Percentiles rank a stretch among this genome's conserved stretches.
Evolutionary conservation across 495 filamentous ascomycete species (phyloP).

Genomic region (Collariella sp.): DNA sequence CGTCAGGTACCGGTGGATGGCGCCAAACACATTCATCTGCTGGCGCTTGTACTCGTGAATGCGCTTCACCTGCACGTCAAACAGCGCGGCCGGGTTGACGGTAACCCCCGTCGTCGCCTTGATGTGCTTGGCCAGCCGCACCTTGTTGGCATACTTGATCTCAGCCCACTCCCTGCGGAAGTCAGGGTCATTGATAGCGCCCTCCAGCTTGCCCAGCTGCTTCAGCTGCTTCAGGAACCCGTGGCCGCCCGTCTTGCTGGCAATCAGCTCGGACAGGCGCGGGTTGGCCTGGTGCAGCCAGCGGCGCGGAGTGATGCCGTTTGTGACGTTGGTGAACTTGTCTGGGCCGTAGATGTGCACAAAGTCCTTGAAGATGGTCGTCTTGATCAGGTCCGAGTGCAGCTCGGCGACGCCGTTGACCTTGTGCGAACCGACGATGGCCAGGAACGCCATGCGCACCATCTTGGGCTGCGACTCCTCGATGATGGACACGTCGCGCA

Average conservation of each 20-base stretch:
- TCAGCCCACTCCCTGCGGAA: constrained; percentile 89
- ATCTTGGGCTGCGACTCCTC: constrained; percentile 97
- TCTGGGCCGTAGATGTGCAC: constrained; percentile 87
- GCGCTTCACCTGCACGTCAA: constrained; percentile 96
- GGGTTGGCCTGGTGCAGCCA: constrained; percentile 99
- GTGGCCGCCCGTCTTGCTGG: constrained; percentile 73
- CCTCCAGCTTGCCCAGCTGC: constrained; percentile 72
- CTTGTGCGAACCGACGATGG: constrained; percentile 96
- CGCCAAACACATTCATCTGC: constrained; percentile 97
- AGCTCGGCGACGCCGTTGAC: constrained; percentile 97
- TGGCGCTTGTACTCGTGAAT: constrained; percentile 99
- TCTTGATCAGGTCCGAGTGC: constrained; percentile 93
- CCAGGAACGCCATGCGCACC: constrained; percentile 92
- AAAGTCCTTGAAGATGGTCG: constrained; percentile 99
- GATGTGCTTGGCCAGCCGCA: constrained; percentile 83
- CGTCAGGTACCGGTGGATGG: constrained; percentile 87
- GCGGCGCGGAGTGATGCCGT: constrained; percentile 88
- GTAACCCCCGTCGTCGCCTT: constrained; percentile 66
- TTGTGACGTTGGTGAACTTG: constrained; percentile 98
- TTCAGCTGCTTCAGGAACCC: constrained; percentile 84
- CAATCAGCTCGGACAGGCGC: constrained; percentile 80
- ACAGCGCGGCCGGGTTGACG: constrained; percentile 81
- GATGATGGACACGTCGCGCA: constrained; percentile 83
- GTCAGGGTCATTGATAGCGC: constrained; percentile 67
- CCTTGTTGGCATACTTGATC: constrained; percentile 65